phyloP scores from a whole-genome alignment of 1,284 basidiomycete species.

The Gastroboletus turbinatus region DNA sequence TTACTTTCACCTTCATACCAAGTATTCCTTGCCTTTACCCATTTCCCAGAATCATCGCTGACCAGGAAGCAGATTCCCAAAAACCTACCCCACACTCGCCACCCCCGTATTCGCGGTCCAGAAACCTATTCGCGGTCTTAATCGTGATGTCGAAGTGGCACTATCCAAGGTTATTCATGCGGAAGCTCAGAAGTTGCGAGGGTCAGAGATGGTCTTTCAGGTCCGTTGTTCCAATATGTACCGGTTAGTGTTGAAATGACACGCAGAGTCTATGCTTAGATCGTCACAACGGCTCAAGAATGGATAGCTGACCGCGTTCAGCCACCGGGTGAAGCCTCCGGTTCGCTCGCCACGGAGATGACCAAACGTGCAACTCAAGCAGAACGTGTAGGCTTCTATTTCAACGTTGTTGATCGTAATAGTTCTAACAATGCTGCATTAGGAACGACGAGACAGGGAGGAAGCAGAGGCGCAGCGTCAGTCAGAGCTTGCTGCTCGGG shows the following conservation, averaged over 20 bases:
- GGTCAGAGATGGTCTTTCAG: conserved; percentile 74
- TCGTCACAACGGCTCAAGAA: conserved; percentile 64
- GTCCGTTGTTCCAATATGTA: conserved; percentile 37
- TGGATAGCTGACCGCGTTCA: conserved; percentile 61
- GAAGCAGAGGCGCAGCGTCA: conserved; percentile 53
- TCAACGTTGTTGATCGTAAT: not conserved
- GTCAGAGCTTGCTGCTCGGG: conserved; percentile 46
- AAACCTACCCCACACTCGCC: conserved; percentile 70
- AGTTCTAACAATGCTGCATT: conserved; percentile 3
- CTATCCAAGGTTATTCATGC: conserved; percentile 57
- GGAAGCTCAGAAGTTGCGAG: conserved; percentile 60
- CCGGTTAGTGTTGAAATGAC: conserved; percentile 1
- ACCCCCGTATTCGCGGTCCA: conserved; percentile 66
- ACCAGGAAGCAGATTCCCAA: conserved; percentile 56
- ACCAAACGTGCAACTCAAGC: conserved; percentile 64
- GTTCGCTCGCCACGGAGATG: conserved; percentile 76
- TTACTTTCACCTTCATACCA: conserved; percentile 63
- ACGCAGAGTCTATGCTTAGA: conserved; percentile 38
- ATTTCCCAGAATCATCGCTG: not conserved
- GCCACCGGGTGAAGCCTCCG: conserved; percentile 57
- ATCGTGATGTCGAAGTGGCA: conserved; percentile 50
- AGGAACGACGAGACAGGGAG: conserved; percentile 39
- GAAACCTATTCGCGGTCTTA: conserved; percentile 59
- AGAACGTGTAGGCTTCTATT: conserved; percentile 46
- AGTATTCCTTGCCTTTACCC: conserved; percentile 43